Base-by-base conservation (phyloP, 2,329 filamentous ascomycete genomes). In the Neonectria sp. region DNA sequence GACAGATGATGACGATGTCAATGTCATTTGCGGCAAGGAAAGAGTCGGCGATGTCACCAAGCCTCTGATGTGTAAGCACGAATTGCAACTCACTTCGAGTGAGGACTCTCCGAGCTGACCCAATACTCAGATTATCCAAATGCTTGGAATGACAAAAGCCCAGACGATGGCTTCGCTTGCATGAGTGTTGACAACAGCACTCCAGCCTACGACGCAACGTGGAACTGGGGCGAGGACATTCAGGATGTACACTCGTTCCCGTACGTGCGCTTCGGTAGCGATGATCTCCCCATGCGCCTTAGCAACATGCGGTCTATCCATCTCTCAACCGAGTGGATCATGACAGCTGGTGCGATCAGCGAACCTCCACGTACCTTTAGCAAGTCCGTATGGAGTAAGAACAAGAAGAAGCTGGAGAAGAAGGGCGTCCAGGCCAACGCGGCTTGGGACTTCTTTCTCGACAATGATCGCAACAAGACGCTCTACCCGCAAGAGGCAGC, bases 381-480 rank as follows among this genome's bases (percentile, higher is more conserved):
- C 12, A 43, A 46, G 1, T 45, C 63, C 0, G 62, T 37, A 0
- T 75, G 72, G 73, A 29, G 13, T 2, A 35, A 57, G 15, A 76
- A 76, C 11, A 75, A 73, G 52, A 62, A 48, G 0, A 52, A 64
- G 27, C 11, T 76, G 9, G 55, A 55, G 9, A 67, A 53, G 2
- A 35, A 63, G 0, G 65, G 58, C 0, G 63, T 66, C 0, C 68
- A 71, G 55, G 71, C 73, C 0, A 76, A 76, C 56, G 74, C 74
- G 0, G 74, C 74, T 1, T 76, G 74, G 73, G 74, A 76, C 8
- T 76, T 76, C n/a, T 76, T 76, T 9, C 66, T 76, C 2, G 73
- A 76, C 5, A 65, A 73, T 37, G 70, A 75, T 15, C 62, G 68
- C 2, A 73, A 75, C 12, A 71, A 58, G 57, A 71, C 74, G 0